These are phyloP conservation scores for Zasmidium cellare DNA, from an alignment of 2,329 filamentous ascomycete species.

Conservation along the genomic window DNA sequence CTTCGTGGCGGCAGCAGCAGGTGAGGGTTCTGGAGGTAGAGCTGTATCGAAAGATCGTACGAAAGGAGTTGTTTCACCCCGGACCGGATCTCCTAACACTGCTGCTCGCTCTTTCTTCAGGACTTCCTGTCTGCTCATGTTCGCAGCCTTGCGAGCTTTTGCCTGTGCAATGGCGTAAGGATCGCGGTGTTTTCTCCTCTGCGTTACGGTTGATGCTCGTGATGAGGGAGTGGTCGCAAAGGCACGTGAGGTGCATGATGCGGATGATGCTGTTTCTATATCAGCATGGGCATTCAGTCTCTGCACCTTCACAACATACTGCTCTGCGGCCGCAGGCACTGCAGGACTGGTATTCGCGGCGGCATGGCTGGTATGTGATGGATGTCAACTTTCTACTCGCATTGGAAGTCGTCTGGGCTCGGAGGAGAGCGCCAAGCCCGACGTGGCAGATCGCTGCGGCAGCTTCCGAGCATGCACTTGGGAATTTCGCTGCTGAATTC, in stretches of 20 bases:
- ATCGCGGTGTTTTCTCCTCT: slow-evolving; percentile 68
- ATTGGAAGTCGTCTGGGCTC: neutral
- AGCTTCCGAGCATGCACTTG: neutral
- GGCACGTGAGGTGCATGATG: slow-evolving; percentile 28
- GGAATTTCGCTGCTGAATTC: neutral
- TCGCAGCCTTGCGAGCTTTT: slow-evolving; percentile 79
- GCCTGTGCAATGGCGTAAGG: slow-evolving; percentile 81
- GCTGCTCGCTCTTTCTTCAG: slow-evolving; percentile 65
- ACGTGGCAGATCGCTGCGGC: neutral
- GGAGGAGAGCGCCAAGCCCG: neutral
- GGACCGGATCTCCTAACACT: slow-evolving; percentile 73
- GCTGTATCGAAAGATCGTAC: slow-evolving; percentile 75
- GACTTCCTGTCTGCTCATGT: slow-evolving; percentile 71
- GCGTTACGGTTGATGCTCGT: slow-evolving; percentile 56
- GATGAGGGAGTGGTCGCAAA: slow-evolving; percentile 67
- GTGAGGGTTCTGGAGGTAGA: slow-evolving; percentile 35
- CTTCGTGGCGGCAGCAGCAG: slow-evolving; percentile 22
- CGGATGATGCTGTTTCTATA: slow-evolving; percentile 10
- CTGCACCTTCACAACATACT: slow-evolving; percentile 27
- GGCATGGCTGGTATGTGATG: slow-evolving; percentile 40
- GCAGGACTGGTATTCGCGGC: slow-evolving; percentile 47
- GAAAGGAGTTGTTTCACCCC: slow-evolving; percentile 78
- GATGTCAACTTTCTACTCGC: neutral
- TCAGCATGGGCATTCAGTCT: neutral
- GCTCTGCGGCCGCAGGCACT: slow-evolving; percentile 44